These are phyloP conservation scores for Pyrenula massariospora DNA, from an alignment of 495 filamentous ascomycete genomes.

Conservation along the genomic window DNA sequence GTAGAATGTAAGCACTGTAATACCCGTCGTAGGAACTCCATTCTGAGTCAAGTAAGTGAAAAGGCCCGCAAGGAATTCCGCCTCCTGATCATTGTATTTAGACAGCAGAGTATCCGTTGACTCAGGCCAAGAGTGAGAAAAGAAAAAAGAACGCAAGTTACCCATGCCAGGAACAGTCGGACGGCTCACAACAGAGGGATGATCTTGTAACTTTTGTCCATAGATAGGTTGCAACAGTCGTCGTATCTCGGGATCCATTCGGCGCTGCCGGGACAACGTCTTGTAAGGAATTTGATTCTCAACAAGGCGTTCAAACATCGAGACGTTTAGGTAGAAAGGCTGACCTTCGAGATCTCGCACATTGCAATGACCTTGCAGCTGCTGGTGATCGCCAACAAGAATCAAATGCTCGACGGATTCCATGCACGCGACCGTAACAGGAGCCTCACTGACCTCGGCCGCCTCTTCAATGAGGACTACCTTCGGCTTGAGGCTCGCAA, in stretches of 20 bases:
- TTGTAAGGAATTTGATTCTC: slow-evolving; percentile 53
- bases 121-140: slow-evolving; percentile 62
- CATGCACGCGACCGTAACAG: slow-evolving; percentile 50
- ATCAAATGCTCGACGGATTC: slow-evolving; percentile 61
- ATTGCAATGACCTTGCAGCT: slow-evolving; percentile 53
- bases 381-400: slow-evolving; percentile 66
- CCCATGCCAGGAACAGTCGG: slow-evolving; percentile 72
- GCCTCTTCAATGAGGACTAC: slow-evolving; percentile 67
- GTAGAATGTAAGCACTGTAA: slow-evolving; percentile 88
- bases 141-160: slow-evolving; percentile 52
- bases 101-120: slow-evolving; percentile 52
- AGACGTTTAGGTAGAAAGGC: slow-evolving; percentile 54
- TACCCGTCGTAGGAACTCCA: slow-evolving; percentile 41
- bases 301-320: slow-evolving; percentile 69
- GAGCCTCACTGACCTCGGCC: slow-evolving; percentile 59
- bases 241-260: slow-evolving; percentile 66
- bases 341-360: slow-evolving; percentile 37
- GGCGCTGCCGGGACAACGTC: slow-evolving; percentile 47
- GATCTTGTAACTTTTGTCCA: slow-evolving; percentile 48
- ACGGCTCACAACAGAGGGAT: slow-evolving; percentile 49
- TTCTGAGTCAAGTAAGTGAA: slow-evolving; percentile 62
- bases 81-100: slow-evolving; percentile 61
- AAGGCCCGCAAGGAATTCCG: slow-evolving; percentile 65
- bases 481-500: slow-evolving; percentile 58
- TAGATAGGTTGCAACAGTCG: slow-evolving; percentile 57